Base-by-base conservation (phyloP, 2,329 filamentous ascomycete species). In the Botrytis cinerea region DNA sequence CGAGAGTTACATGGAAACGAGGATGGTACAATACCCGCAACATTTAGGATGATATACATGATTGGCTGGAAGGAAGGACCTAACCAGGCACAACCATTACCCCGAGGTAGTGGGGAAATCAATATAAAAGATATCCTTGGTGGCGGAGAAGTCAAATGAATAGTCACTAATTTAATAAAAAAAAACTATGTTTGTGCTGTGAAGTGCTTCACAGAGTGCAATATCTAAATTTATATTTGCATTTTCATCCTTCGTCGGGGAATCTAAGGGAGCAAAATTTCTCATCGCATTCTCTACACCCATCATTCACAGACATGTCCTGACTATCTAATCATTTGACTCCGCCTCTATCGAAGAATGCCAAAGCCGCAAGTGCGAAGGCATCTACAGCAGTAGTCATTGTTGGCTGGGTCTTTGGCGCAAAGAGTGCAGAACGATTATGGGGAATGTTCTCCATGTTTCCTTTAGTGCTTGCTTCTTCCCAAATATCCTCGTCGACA, bases 41-140 rank as follows among this genome's bases (percentile, higher is more conserved):
- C 96, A 0, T 99, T 98, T 81, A 88, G 96, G 78, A 87, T 97
- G 78, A 98, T 99, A 75, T 97, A 96, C 82, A 98, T 98, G 95
- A 99, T 99, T 83, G 96, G 96, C 0, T 99, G 96, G 96, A 97
- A 95, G 81, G 93, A 95, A 77, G 91, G 93, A 2, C 87, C 88
- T 45, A 89, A 91, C 71, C 95, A 98, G 83, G 86, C 91, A 2
- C 86, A 95, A 83, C 95, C 96, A 8, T 84, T 98, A 73, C 84
- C 91, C 77, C 89, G 96, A 77, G 96, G 96, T 0, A 97, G 92
- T 76, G 96, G 93, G 16, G 87, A 97, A 80, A 84, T 97, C 60
- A 97, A 93, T 82, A 87, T 99, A 75, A 97, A 96, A 82, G 95
- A 98, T 82, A 86, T 97, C 28, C 81, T 93, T n/a, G 80, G 80